Conservation (phyloP, 495 filamentous ascomycete genomes). For the Penicillium paradoxum region DNA sequence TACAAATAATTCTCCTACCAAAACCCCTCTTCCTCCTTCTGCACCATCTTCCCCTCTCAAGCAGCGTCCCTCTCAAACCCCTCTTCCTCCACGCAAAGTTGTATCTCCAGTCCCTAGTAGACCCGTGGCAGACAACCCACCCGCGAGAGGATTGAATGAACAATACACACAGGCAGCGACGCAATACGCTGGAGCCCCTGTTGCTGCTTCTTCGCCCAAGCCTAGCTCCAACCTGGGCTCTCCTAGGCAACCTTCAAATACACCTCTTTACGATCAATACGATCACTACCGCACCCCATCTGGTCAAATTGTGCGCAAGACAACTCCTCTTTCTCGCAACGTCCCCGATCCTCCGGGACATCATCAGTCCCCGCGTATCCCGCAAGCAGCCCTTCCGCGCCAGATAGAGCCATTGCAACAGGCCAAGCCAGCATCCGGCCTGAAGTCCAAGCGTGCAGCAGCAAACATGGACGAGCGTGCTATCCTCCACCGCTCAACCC, state of each 20-base stretch:
- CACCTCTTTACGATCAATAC: conserved; percentile 43
- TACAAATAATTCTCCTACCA: conserved; percentile 7
- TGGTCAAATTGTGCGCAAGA: conserved; percentile 20
- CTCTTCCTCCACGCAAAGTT: conserved; percentile 3
- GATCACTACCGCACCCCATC: conserved; percentile 43
- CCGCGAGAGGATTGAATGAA: conserved; percentile 4
- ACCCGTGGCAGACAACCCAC: not conserved
- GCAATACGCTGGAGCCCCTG: conserved; percentile 3
- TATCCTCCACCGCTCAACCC: conserved; percentile 2
- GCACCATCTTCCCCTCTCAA: conserved; percentile 7
- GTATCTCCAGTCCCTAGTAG: not conserved
- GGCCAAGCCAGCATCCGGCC: conserved; percentile 10
- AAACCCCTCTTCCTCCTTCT: conserved; percentile 15
- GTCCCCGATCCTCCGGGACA: conserved; percentile 5
- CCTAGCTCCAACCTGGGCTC: conserved; percentile 21
- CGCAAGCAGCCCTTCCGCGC: conserved; percentile 2
- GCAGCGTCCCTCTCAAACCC: not conserved
- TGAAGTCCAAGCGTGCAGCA: conserved; percentile 25
- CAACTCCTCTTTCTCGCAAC: conserved; percentile 10
- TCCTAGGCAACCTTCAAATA: not conserved
- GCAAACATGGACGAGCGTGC: conserved; percentile 12
- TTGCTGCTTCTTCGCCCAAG: conserved; percentile 15
- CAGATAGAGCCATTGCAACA: conserved; percentile 7
- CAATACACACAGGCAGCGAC: conserved; percentile 11
- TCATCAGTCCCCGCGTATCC: not conserved